Evolutionary conservation across 768 basidiomycete genomes (phyloP).

Genomic region (Dendrothele bispora): DNA sequence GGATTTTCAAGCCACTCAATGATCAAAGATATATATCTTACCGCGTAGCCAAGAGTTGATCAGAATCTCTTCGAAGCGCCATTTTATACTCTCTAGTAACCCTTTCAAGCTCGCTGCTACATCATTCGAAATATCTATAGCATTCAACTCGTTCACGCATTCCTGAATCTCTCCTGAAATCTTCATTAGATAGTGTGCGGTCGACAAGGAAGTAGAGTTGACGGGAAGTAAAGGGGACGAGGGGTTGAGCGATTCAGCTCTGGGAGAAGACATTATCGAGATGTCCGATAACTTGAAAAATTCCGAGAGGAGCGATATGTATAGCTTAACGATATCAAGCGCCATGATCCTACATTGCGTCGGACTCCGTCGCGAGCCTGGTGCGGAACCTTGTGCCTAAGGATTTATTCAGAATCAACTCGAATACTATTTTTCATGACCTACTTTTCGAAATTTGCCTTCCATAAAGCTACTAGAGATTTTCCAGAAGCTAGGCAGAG

Average conservation of each 20-base stretch:
- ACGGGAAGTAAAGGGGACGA: conserved; percentile 62
- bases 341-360: conserved; percentile 87
- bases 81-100: conserved; percentile 78
- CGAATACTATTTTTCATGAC: conserved; percentile 11
- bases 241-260: conserved; percentile 33
- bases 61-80: conserved; percentile 86
- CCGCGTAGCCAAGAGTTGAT: conserved; percentile 82
- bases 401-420: conserved; percentile 11
- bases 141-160: conserved; percentile 74
- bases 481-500: conserved; percentile 92
- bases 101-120: conserved; percentile 64
- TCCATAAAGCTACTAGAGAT: conserved; percentile 90
- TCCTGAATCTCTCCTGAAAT: conserved; percentile 87
- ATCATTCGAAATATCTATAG: conserved; percentile 81
- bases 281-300: conserved; percentile 85
- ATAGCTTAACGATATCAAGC: conserved; percentile 81
- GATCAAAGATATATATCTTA: conserved; percentile 24
- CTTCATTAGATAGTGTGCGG: conserved; percentile 76
- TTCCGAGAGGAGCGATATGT: conserved; percentile 80
- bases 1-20: conserved; percentile 10
- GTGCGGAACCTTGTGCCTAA: conserved; percentile 27
- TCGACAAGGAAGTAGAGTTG: conserved; percentile 80
- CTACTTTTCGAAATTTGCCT: conserved; percentile 88
- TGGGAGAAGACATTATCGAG: conserved; percentile 59
- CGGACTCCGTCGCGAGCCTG: conserved; percentile 70